Evolutionary conservation across 768 basidiomycete genomes (phyloP).

Genomic region (Mycena albidolilacea): DNA sequence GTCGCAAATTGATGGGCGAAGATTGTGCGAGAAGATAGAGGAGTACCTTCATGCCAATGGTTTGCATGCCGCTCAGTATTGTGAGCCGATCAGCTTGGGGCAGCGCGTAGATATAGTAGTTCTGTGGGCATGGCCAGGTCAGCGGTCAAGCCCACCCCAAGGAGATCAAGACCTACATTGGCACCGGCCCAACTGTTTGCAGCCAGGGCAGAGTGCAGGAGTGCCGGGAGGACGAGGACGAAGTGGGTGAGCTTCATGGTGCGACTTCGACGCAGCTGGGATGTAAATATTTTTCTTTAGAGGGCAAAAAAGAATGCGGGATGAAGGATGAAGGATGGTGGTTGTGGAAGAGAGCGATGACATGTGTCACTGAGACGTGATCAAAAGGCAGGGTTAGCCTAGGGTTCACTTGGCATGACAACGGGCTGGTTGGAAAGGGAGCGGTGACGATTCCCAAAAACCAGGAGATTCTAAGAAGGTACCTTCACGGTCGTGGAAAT

Average conservation of each 20-base stretch:
- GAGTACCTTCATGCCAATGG: neutral
- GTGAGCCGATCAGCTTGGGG: neutral
- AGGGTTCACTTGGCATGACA: neutral
- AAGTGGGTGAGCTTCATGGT: neutral
- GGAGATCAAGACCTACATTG: neutral
- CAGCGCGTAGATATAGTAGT: conserved; percentile 2
- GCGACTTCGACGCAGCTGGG: too few species aligned
- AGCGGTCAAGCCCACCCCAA: neutral
- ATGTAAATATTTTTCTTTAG: neutral
- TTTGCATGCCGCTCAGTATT: neutral
- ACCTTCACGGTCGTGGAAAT: neutral
- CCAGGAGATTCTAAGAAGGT: too few species aligned
- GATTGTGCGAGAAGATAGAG: neutral
- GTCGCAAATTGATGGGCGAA: neutral
- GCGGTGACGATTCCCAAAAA: neutral
- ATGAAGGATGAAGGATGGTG: neutral
- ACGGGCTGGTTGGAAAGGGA: neutral
- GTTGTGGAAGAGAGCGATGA: neutral
- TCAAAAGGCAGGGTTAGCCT: neutral
- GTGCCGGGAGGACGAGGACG: neutral
- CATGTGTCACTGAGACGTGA: neutral
- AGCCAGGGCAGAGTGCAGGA: neutral
- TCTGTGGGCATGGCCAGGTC: neutral
- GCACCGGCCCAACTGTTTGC: conserved; percentile 6
- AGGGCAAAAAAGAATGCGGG: neutral